Base-by-base conservation (phyloP, 441 rosid genomes). In the Breynia disticha region DNA sequence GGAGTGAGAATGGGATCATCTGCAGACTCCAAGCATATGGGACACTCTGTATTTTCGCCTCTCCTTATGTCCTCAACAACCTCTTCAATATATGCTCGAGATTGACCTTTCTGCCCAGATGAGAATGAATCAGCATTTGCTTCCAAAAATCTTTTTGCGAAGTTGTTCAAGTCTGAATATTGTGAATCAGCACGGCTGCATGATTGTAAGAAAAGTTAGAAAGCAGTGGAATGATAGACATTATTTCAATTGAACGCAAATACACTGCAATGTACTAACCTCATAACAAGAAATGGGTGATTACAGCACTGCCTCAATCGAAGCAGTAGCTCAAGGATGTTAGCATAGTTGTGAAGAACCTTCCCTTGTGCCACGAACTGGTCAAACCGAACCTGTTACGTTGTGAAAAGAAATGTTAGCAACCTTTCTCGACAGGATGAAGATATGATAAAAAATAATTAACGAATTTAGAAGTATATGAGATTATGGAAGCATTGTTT, bases 1-100 rank as follows among this genome's bases (percentile, higher is more conserved):
- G 84, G 77, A n/a, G 90, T 86, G 62, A 83, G 78, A 32, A 86
- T 72, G 3, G 95, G 84, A 52, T 86, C 87, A 57, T 81, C 95
- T 48, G 86, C 82, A 52, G 78, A 75, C 68, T 83, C 86, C 56
- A 74, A 38, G 68, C 88, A 83, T 56, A 81, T 83, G 22, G 90
- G 90, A 50, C 95, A 81, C 64, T 82, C 86, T 1, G 67, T 53
- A 64, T 66, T 67, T 56, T 80, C 76, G 1, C 81, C 95, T 47
- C 56, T 54, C 5, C 77, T 64, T 41, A 80, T 60, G 41, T 69
- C 78, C 16, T 86, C 80, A 44, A 83, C 78, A 22, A 77, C 79
- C 66, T 79, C 86, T 67, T 79, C 81, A 17, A 77, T 38, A 44
- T 76, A 82, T 10, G 81, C 84, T 19, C 60, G 62, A 12, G 77